Conservation (phyloP, 768 basidiomycete genomes). For the Tylopilus cervinicoccineus region DNA sequence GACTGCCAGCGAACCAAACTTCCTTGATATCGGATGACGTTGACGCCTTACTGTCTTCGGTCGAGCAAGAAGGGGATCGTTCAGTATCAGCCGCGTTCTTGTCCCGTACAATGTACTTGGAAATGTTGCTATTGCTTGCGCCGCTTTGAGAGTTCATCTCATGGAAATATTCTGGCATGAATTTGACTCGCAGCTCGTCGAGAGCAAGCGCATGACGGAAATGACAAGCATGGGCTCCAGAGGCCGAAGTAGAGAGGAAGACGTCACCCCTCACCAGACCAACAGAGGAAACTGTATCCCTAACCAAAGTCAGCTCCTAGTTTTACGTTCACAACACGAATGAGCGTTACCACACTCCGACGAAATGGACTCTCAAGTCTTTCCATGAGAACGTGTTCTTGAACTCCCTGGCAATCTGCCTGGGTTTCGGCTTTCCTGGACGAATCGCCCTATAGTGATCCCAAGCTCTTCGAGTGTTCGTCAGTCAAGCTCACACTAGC, state of each 20-base stretch:
- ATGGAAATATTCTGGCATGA: slow-evolving; percentile 40
- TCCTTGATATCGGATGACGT: slow-evolving; percentile 50
- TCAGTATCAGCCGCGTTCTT: too few relatives aligned
- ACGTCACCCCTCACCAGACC: slow-evolving; percentile 6
- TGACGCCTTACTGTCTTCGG: too few relatives aligned
- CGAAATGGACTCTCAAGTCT: slow-evolving; percentile 2
- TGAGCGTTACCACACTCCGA: slow-evolving; percentile 1
- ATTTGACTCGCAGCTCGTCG: slow-evolving; percentile 35
- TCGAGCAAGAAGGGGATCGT: too few relatives aligned
- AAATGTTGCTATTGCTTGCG: too few relatives aligned
- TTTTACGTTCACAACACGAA: too few relatives aligned
- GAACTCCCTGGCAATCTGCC: slow-evolving; percentile 26
- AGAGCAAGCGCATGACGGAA: slow-evolving; percentile 15
- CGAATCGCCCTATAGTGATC: slow-evolving; percentile 12
- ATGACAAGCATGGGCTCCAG: slow-evolving; percentile 7
- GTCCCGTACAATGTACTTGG: slow-evolving; percentile 9
- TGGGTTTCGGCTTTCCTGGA: slow-evolving; percentile 10
- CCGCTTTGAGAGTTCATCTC: slow-evolving; percentile 23
- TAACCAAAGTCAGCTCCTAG: not conserved
- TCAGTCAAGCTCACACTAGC: not conserved
- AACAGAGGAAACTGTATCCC: slow-evolving; percentile 15
- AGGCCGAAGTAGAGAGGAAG: slow-evolving; percentile 4
- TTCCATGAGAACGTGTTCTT: slow-evolving; percentile 36
- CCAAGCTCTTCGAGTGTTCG: slow-evolving; percentile 11
- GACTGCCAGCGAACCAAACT: slow-evolving; percentile 61